These are phyloP conservation scores for Dryas drummondii DNA, from an alignment of 306 rosid species.

Conservation along the genomic window DNA sequence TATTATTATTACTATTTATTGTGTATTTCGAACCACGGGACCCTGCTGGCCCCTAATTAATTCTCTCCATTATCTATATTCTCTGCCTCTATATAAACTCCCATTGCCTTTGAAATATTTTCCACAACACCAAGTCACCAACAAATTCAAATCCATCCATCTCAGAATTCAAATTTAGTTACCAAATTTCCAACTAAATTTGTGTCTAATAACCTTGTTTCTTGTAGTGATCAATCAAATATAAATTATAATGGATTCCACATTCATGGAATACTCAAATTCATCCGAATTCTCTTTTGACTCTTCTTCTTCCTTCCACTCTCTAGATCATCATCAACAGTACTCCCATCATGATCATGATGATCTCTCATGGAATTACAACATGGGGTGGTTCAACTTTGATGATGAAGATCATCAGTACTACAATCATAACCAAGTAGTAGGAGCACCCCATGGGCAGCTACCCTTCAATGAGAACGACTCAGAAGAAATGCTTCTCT, in stretches of 20 bases:
- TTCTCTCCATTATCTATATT: no score
- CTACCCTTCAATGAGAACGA: constrained; percentile 65
- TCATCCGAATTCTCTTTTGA: constrained; percentile 21
- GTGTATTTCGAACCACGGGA: not conserved
- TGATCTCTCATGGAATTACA: not conserved
- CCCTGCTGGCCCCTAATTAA: not conserved
- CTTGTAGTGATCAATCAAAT: no score
- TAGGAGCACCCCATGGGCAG: not conserved
- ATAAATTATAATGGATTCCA: constrained; percentile 1
- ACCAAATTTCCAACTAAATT: no score
- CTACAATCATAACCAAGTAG: not conserved
- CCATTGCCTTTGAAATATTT: not conserved
- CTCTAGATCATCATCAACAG: constrained; percentile 1
- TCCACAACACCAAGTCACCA: not conserved
- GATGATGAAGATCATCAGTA: not conserved
- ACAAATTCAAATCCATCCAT: no score
- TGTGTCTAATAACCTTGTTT: no score
- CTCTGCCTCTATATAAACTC: constrained; percentile 12
- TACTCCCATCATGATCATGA: not conserved
- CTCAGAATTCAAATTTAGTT: no score
- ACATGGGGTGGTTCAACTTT: not conserved
- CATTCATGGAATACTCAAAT: constrained; percentile 20
- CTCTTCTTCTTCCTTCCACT: constrained; percentile 19
- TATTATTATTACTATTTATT: not conserved
- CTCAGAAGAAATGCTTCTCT: constrained; percentile 62